Evolutionary conservation across 768 basidiomycete genomes (phyloP), one percentile per base, ranked within the genome.

Genomic region (Tulasnella sp.): DNA sequence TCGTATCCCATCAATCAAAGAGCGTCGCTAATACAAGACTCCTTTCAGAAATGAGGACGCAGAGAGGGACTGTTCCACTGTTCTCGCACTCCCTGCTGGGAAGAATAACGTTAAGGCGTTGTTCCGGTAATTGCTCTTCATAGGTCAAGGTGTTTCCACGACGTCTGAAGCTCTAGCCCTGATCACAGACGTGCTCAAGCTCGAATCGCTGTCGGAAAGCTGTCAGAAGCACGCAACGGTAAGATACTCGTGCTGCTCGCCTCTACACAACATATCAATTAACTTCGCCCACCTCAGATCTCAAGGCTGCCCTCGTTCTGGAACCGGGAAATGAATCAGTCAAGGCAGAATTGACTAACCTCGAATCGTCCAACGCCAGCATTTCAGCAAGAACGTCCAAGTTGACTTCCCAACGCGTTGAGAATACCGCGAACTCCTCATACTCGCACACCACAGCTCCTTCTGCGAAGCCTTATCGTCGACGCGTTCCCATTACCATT

Each of bases 11-110:
- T 46, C 57, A 61, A 60, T 63, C 60, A 49, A 61, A 65, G 46
- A 58, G 45, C 62, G 46, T 61, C 59, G 44, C 49, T 49, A 25
- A 46, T 34, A 46, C 15, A 56, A 57, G 12, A 11, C 45, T 57
- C 4, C 60, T 4, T 15, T 4, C 38, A 92, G 90, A 67, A 75
- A 80, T 64, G 78, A 83, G 67, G 91, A 93, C 70, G 86, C 85
- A 17, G 84, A 87, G 65, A 71, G 86, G 58, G 91, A 94, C 67
- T 92, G 90, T 66, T 78, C 79, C 1, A 78, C 74, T 4, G 85
- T 81, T 1, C 70, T 94, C 29, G 63, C 63, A 1, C 68, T 88
- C 22, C 41, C 54, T 11, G 4, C 42, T 1, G 79, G 74, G 51
- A 60, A 71, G 4, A 73, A 72, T 25, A 92, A 88, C 65, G 80